phyloP scores from a whole-genome alignment of 2,329 filamentous ascomycete genomes.

The Verticillium klebahnii region DNA sequence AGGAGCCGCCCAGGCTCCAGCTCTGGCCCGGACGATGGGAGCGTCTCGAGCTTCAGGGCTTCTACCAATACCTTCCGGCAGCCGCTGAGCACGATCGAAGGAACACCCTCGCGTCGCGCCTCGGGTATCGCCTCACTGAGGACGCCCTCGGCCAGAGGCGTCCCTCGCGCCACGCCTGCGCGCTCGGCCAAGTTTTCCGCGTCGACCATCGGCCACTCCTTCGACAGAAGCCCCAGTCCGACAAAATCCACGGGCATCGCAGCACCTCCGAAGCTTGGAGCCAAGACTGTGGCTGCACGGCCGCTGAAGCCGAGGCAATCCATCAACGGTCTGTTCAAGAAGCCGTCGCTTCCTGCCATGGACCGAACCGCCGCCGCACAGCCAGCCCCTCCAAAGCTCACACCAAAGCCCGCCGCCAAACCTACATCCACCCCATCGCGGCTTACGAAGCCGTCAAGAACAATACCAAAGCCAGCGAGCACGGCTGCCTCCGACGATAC shows the following conservation, averaged over 20 bases:
- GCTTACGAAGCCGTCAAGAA: background rate
- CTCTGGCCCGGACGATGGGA: constrained; percentile 39
- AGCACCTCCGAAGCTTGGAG: constrained; percentile 32
- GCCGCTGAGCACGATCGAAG: constrained; percentile 36
- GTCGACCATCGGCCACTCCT: constrained; percentile 26
- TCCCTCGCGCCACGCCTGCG: constrained; percentile 15
- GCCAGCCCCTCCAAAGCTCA: constrained; percentile 6
- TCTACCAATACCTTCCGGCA: constrained; percentile 39
- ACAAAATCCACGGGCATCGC: constrained; percentile 25
- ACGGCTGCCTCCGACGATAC: constrained; percentile 16
- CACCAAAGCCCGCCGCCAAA: constrained; percentile 2
- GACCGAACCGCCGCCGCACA: constrained; percentile 18
- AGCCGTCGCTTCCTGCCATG: constrained; percentile 44
- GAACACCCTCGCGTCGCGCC: constrained; percentile 32
- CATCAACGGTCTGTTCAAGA: constrained; percentile 48
- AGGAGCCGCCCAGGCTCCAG: constrained; percentile 53
- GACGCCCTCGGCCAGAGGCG: constrained; percentile 23
- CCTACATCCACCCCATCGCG: background rate
- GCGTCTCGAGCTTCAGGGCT: constrained; percentile 34
- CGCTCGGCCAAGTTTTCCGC: constrained; percentile 13
- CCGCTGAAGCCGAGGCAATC: constrained; percentile 48
- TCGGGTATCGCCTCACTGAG: constrained; percentile 29
- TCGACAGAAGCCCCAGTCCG: constrained; percentile 31
- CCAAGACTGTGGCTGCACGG: constrained; percentile 42
- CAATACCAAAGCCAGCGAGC: background rate